A percentile compares a stretch with the other conserved stretches of the same genome.
These are phyloP conservation scores for Leccinum pseudoinsigne DNA, from an alignment of 1,284 basidiomycete genomes.

Conservation along the genomic window DNA sequence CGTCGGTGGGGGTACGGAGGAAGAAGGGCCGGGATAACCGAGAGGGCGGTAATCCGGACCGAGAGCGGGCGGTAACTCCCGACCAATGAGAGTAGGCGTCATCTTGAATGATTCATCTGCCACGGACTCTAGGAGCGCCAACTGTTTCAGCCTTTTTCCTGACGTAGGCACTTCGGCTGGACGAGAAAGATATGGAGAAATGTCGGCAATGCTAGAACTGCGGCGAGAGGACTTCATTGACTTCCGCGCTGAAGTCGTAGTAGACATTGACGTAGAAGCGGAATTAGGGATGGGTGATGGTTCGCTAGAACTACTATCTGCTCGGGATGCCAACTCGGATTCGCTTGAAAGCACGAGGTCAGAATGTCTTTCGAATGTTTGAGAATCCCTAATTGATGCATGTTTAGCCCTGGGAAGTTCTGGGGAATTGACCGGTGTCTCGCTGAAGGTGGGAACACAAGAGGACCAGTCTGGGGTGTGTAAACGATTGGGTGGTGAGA, in stretches of 20 bases:
- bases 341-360: constrained; percentile 12
- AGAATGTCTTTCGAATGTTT: constrained; percentile 18
- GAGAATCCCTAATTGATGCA: constrained; percentile 3
- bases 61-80: constrained; percentile 27
- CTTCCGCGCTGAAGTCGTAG: constrained; percentile 22
- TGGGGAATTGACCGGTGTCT: constrained; percentile 8
- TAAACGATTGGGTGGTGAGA: constrained; percentile 15
- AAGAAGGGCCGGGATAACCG: constrained; percentile 16
- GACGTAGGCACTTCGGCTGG: constrained; percentile 49
- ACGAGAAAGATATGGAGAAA: constrained; percentile 63
- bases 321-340: constrained; percentile 26
- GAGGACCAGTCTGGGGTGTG: constrained; percentile 36
- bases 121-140: constrained; percentile 72
- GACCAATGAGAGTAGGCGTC: constrained; percentile 46
- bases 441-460: constrained; percentile 28
- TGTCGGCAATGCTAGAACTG: constrained; percentile 51
- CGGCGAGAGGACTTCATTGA: constrained; percentile 31
- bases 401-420: constrained; percentile 10
- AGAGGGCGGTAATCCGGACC: constrained; percentile 4
- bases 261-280: constrained; percentile 11
- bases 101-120: constrained; percentile 69
- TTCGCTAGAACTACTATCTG: constrained; percentile 8
- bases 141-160: constrained; percentile 64
- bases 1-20: constrained; percentile 23
- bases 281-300: constrained; percentile 14